Evolutionary conservation across 1,284 basidiomycete species (phyloP).

Genomic region (Pascua sp.): DNA sequence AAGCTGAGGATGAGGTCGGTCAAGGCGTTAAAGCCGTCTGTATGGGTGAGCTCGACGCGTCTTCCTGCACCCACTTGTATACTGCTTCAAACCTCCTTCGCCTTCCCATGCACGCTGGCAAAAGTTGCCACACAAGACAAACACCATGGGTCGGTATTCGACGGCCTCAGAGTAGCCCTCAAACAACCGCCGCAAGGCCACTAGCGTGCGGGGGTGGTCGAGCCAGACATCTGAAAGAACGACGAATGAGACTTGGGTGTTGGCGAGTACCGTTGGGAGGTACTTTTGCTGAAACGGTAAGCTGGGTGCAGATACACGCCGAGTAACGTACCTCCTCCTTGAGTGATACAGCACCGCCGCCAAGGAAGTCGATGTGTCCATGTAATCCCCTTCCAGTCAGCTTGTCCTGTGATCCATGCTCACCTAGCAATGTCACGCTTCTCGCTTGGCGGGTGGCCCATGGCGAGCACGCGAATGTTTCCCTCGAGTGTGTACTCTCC

Average conservation of each 20-base stretch:
- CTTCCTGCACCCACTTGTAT: conserved; percentile 62
- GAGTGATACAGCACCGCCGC: conserved; percentile 82
- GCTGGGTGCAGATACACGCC: background rate
- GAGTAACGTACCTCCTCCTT: conserved; percentile 74
- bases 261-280: conserved; percentile 41
- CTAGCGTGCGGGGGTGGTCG: conserved; percentile 80
- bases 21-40: conserved; percentile 80
- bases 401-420: conserved; percentile 18
- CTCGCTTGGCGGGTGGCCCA: conserved; percentile 96
- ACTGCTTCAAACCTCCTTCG: conserved; percentile 70
- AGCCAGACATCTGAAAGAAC: conserved; percentile 76
- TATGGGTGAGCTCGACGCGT: background rate
- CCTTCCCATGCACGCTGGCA: conserved; percentile 77
- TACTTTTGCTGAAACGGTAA: conserved; percentile 40
- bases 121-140: conserved; percentile 95
- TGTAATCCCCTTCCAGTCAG: conserved; percentile 66
- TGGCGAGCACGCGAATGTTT: conserved; percentile 80
- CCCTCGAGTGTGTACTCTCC: conserved; percentile 94
- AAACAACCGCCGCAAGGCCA: conserved; percentile 76
- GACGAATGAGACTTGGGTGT: conserved; percentile 76
- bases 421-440: conserved; percentile 74
- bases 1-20: conserved; percentile 80
- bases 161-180: conserved; percentile 83
- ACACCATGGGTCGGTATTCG: conserved; percentile 75
- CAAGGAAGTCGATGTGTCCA: conserved; percentile 92